Percentiles rank a stretch among this genome's conserved stretches.
phyloP scores from a whole-genome alignment of 78 protist genomes.

The Cyanophora paradoxa region DNA sequence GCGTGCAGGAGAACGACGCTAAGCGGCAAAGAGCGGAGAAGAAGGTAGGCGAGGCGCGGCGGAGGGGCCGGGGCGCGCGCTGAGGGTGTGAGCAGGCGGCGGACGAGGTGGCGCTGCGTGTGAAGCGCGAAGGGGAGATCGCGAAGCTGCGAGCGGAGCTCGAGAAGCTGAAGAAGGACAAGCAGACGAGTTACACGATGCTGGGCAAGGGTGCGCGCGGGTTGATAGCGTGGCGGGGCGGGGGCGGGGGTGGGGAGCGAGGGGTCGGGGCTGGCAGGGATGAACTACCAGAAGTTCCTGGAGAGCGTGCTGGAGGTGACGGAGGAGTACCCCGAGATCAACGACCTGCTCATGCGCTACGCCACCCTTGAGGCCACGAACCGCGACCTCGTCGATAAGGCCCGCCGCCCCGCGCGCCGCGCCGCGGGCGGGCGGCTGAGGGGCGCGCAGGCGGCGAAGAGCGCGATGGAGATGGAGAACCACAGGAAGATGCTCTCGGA shows the following conservation, averaged over 20 bases:
- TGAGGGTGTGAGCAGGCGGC: neutral
- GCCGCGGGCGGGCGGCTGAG: too few relatives aligned
- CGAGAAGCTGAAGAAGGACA: neutral
- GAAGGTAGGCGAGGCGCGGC: too few relatives aligned
- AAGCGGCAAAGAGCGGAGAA: conserved; percentile 30
- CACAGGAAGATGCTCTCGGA: neutral
- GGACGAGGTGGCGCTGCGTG: conserved; percentile 6
- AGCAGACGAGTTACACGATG: neutral
- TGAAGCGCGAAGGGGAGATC: conserved; percentile 12
- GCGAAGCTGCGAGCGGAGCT: neutral
- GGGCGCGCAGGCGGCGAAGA: neutral
- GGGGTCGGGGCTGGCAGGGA: neutral
- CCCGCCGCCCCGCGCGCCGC: too few relatives aligned
- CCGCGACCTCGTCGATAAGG: neutral
- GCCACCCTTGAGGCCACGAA: conserved; percentile 14
- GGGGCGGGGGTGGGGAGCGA: neutral
- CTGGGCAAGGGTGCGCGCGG: neutral
- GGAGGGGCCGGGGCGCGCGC: neutral
- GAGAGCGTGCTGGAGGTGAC: neutral
- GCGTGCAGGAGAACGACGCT: conserved; percentile 36
- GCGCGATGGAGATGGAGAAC: neutral
- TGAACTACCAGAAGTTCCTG: neutral
- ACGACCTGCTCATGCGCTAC: conserved; percentile 14
- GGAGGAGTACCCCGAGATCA: conserved; percentile 24
- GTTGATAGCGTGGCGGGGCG: neutral